Evolutionary conservation across 169 alveolate genomes (phyloP).

Genomic region (Plasmodium yoelii): DNA sequence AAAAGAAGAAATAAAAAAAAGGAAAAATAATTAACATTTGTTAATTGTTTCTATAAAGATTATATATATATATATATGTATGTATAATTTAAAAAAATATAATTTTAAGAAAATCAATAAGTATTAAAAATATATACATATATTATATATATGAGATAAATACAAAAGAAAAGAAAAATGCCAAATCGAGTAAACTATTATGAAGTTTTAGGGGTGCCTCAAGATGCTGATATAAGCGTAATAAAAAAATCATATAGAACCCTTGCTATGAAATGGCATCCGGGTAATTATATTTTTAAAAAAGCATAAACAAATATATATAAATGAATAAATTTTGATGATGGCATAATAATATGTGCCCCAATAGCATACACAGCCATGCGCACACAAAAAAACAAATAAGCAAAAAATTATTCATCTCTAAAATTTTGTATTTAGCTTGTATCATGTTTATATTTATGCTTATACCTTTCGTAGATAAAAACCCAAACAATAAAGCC

Average conservation of each 20-base stretch:
- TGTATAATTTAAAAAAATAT: background rate
- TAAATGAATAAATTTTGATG: background rate
- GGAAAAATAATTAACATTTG: background rate
- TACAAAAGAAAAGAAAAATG: slow-evolving; percentile 19
- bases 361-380: background rate
- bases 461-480: slow-evolving; percentile 76
- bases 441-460: no score
- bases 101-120: background rate
- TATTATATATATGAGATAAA: background rate
- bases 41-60: slow-evolving; percentile 3
- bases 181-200: slow-evolving; percentile 74
- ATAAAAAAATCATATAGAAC: slow-evolving; percentile 81
- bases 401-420: background rate
- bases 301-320: background rate
- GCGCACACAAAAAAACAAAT: background rate
- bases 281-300: slow-evolving; percentile 76
- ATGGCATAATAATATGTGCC: background rate
- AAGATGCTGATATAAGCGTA: slow-evolving; percentile 76
- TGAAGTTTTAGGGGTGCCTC: slow-evolving; percentile 82
- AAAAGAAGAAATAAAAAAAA: background rate
- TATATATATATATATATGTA: background rate
- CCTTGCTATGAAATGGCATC: slow-evolving; percentile 84
- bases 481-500: slow-evolving; percentile 78
- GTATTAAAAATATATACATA: background rate
- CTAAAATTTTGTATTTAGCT: background rate